These are phyloP conservation scores for Zasmidium cellare DNA, from an alignment of 2,329 filamentous ascomycete species.

Conservation along the genomic window DNA sequence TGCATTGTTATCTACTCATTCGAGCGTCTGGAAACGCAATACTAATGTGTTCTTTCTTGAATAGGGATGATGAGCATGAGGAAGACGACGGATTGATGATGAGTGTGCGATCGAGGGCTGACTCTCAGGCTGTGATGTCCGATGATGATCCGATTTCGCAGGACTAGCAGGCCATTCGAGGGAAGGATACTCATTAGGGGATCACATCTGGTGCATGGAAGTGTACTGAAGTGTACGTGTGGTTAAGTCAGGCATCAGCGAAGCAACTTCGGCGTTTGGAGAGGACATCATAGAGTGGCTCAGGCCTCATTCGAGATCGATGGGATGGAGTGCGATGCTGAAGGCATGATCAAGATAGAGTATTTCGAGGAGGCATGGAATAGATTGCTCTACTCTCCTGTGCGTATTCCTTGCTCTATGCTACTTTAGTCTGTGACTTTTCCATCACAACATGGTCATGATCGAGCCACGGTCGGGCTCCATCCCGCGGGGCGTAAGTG, in stretches of 20 bases:
- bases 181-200: background rate
- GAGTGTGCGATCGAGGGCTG: constrained; percentile 15
- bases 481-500: no score
- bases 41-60: constrained; percentile 20
- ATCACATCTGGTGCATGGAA: background rate
- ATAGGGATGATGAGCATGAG: constrained; percentile 23
- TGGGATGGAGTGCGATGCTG: background rate
- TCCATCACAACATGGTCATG: no score
- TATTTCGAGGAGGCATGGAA: no score
- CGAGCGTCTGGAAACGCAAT: constrained; percentile 7
- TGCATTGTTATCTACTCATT: background rate
- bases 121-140: constrained; percentile 2
- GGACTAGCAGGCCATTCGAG: background rate
- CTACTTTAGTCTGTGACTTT: no score
- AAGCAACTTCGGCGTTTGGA: background rate
- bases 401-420: no score
- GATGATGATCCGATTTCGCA: background rate
- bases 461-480: no score
- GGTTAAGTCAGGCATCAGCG: background rate
- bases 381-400: no score
- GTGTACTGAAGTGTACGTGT: background rate
- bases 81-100: constrained; percentile 24
- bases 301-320: background rate
- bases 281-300: background rate
- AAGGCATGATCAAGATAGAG: no score